These are phyloP conservation scores for Colletotrichum spinosum DNA, from an alignment of 2,329 filamentous ascomycete genomes.

Conservation along the genomic window DNA sequence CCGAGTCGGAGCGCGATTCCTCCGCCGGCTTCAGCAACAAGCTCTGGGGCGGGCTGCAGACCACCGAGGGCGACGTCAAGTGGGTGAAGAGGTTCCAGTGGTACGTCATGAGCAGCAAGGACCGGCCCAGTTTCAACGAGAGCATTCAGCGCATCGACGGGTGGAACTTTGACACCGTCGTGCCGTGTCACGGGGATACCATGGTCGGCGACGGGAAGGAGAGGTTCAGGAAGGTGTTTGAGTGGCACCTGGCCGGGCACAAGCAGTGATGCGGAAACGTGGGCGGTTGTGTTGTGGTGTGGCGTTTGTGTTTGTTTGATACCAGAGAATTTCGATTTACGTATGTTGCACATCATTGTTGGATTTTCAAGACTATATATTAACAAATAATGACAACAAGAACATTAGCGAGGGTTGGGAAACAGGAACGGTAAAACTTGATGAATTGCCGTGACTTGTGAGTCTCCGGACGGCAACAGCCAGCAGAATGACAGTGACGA, in stretches of 20 bases:
- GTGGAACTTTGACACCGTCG: conserved; percentile 88
- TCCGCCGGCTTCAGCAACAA: conserved; percentile 43
- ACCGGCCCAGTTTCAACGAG: conserved; percentile 76
- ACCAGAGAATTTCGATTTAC: too few species aligned
- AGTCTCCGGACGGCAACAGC: too few species aligned
- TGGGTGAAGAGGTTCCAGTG: conserved; percentile 86
- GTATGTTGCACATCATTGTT: too few species aligned
- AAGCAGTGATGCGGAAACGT: conserved; percentile 21
- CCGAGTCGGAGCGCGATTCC: conserved; percentile 55
- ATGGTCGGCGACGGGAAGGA: conserved; percentile 80
- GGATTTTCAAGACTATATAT: too few species aligned
- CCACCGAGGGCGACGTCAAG: conserved; percentile 71
- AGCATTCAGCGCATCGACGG: conserved; percentile 75
- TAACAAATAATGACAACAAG: too few species aligned
- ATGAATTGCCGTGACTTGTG: too few species aligned
- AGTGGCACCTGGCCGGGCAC: conserved; percentile 77
- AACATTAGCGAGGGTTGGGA: too few species aligned
- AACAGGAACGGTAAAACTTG: too few species aligned
- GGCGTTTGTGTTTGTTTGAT: neutral
- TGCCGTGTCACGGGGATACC: conserved; percentile 94
- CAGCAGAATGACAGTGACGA: too few species aligned
- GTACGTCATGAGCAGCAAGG: conserved; percentile 72
- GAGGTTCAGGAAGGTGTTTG: conserved; percentile 81
- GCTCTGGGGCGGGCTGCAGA: conserved; percentile 63
- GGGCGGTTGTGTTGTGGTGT: neutral